phyloP scores from a whole-genome alignment of 345 rosid genomes.

The Gossypium anomalum region DNA sequence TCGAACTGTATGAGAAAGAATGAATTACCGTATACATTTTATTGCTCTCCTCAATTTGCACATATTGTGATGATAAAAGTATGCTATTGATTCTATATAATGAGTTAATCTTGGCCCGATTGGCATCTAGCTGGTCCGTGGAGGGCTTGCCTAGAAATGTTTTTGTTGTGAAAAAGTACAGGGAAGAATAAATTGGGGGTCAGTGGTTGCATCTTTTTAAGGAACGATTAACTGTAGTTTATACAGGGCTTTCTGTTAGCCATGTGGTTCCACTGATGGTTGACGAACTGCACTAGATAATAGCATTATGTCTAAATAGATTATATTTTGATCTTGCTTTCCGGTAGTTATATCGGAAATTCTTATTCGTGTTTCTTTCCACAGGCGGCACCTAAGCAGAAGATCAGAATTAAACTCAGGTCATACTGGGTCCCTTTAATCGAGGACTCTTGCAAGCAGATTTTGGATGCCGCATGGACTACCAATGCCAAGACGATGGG shows the following conservation, averaged over 20 bases:
- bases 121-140: no score
- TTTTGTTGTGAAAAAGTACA: no score
- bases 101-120: no score
- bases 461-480: slow-evolving; percentile 77
- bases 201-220: not conserved
- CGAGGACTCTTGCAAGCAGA: slow-evolving; percentile 97
- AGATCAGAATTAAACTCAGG: slow-evolving; percentile 88
- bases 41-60: no score
- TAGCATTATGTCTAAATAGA: not conserved
- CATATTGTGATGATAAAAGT: no score
- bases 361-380: not conserved
- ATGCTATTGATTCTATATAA: no score
- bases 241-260: not conserved
- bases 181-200: not conserved
- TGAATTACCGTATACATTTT: no score
- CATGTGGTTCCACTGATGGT: not conserved
- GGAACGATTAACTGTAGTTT: not conserved
- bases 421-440: slow-evolving; percentile 91
- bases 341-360: not conserved
- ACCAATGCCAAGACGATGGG: slow-evolving; percentile 97
- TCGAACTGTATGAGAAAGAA: no score
- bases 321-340: not conserved
- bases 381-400: slow-evolving; percentile 93
- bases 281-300: no score
- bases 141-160: no score